Evolutionary conservation across 163 green algal genomes (phyloP).

Genomic region (Smithsoniella earleae): DNA sequence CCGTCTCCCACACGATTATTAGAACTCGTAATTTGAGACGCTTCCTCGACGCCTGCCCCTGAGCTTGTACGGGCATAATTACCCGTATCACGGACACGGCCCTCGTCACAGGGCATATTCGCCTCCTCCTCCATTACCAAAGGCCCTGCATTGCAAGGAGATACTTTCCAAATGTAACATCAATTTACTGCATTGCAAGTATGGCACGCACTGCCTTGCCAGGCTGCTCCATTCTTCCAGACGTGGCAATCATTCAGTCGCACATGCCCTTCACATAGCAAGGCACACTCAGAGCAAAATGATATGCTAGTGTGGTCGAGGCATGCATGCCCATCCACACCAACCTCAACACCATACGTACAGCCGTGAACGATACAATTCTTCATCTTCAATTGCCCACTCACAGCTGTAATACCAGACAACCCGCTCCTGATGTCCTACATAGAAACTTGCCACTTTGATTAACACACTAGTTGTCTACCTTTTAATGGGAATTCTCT

Average conservation of each 20-base stretch:
- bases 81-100: too few species aligned
- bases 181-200: too few species aligned
- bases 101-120: too few species aligned
- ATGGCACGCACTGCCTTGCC: not conserved
- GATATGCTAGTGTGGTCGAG: constrained; percentile 6
- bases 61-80: too few species aligned
- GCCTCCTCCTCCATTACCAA: constrained; percentile 26
- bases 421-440: constrained; percentile 17
- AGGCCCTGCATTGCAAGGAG: constrained; percentile 19
- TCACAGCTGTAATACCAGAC: constrained; percentile 1
- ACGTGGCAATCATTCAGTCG: not conserved
- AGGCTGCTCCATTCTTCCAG: not conserved
- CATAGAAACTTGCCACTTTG: too few species aligned
- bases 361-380: constrained; percentile 11
- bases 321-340: constrained; percentile 9
- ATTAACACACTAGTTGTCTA: too few species aligned
- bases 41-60: too few species aligned
- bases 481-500: too few species aligned
- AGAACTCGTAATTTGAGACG: too few species aligned
- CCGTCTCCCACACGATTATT: too few species aligned
- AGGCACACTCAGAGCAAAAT: constrained; percentile 13
- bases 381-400: constrained; percentile 3
- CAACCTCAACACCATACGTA: constrained; percentile 18
- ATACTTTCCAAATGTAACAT: too few species aligned
- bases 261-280: constrained; percentile 20